Conservation (phyloP, 768 basidiomycete genomes). For the Leccinum variicolor region DNA sequence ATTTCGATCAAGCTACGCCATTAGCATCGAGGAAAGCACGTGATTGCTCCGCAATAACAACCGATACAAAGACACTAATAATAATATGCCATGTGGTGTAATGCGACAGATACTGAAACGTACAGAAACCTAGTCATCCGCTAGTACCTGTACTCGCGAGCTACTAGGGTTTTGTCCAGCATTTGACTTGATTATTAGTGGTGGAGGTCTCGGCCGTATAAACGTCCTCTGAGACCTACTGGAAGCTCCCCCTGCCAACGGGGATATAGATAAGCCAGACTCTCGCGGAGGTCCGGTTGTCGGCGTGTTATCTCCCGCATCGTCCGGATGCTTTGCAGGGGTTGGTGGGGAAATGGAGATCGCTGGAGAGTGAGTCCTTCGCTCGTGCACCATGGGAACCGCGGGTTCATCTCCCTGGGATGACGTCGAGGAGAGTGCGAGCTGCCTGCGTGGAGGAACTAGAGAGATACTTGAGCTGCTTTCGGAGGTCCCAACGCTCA, state of each 20-base stretch:
- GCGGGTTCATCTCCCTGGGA: neutral
- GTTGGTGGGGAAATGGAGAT: slow-evolving; percentile 19
- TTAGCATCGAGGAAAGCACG: slow-evolving; percentile 10
- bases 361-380: slow-evolving; percentile 14
- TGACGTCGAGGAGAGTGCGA: too few relatives aligned
- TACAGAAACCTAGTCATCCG: slow-evolving; percentile 11
- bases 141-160: slow-evolving; percentile 11
- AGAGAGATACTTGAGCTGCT: neutral
- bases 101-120: neutral
- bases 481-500: neutral
- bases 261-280: slow-evolving; percentile 30
- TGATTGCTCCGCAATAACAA: slow-evolving; percentile 12
- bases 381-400: neutral
- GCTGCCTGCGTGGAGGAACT: neutral
- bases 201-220: slow-evolving; percentile 44
- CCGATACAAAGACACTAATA: neutral
- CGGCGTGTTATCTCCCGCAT: slow-evolving; percentile 24
- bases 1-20: slow-evolving; percentile 1
- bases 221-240: slow-evolving; percentile 22
- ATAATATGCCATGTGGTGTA: neutral
- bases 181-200: slow-evolving; percentile 24
- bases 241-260: slow-evolving; percentile 8
- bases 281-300: slow-evolving; percentile 23
- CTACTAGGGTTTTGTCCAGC: slow-evolving; percentile 2
- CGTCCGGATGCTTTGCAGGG: neutral